A percentile compares a stretch with the other conserved stretches of the same genome.
phyloP scores from a whole-genome alignment of 352 stramenopile genomes.

The Poterioochromonas sp. region DNA sequence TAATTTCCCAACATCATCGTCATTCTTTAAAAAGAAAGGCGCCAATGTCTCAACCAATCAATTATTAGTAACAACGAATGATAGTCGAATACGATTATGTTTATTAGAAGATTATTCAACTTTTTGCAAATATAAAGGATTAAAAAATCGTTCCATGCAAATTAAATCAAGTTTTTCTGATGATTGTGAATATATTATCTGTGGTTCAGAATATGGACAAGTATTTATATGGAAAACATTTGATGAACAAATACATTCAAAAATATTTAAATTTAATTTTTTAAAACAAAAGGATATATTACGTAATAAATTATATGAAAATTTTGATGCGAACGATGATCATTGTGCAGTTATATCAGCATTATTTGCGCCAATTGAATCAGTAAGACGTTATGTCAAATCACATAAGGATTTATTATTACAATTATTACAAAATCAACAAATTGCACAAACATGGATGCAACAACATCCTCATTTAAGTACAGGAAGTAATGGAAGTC shows the following conservation, averaged over 20 bases:
- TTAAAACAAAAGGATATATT: not conserved
- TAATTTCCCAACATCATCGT: not conserved
- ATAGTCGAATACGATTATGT: conserved; percentile 74
- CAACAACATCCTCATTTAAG: not conserved
- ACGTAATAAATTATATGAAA: not conserved
- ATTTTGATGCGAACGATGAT: not conserved
- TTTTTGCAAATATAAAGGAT: conserved; percentile 80
- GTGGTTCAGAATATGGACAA: conserved; percentile 65
- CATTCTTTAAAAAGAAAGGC: not conserved
- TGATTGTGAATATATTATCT: conserved; percentile 70
- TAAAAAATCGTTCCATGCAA: conserved; percentile 54
- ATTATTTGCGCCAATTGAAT: not conserved
- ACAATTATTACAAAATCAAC: not conserved
- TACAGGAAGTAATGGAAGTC: not conserved
- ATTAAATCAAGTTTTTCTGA: conserved; percentile 47
- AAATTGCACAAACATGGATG: not conserved
- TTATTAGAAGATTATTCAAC: conserved; percentile 75
- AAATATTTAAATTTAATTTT: conserved; percentile 1
- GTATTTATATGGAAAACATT: conserved; percentile 68
- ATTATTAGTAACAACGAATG: conserved; percentile 79
- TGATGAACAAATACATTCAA: not conserved
- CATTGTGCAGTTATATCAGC: not conserved
- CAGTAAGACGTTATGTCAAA: not conserved
- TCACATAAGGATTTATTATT: not conserved
- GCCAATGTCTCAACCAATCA: conserved; percentile 37